phyloP scores from a whole-genome alignment of 1,284 basidiomycete genomes.

The Megacollybia platyphylla region DNA sequence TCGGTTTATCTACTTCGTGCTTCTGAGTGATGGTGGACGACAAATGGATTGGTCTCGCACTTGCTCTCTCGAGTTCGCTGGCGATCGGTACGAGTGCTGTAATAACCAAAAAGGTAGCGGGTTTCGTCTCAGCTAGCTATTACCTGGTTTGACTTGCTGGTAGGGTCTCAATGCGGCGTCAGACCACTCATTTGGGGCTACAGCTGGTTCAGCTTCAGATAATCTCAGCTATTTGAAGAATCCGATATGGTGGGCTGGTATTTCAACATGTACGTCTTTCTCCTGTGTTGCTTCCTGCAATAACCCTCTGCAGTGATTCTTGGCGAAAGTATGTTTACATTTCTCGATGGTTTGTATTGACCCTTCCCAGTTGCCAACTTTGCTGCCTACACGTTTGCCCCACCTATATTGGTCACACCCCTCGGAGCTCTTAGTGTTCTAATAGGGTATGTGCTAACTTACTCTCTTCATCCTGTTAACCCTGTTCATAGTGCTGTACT shows the following conservation, averaged over 20 bases:
- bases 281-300: conserved; percentile 7
- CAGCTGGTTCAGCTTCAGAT: conserved; percentile 57
- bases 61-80: conserved; percentile 76
- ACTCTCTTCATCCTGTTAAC: background rate
- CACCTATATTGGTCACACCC: conserved; percentile 94
- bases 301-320: conserved; percentile 53
- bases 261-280: conserved; percentile 73
- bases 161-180: conserved; percentile 75
- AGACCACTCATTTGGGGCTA: conserved; percentile 19
- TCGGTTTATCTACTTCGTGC: background rate
- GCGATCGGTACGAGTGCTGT: conserved; percentile 90
- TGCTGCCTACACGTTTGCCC: conserved; percentile 96
- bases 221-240: conserved; percentile 81
- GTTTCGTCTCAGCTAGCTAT: conserved; percentile 2
- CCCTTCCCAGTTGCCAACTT: conserved; percentile 84
- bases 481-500: conserved; percentile 64
- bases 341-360: background rate
- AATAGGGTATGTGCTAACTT: conserved; percentile 60
- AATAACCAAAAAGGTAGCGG: conserved; percentile 86
- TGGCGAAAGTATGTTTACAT: conserved; percentile 59
- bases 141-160: conserved; percentile 6
- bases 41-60: conserved; percentile 82
- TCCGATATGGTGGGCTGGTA: conserved; percentile 98
- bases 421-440: conserved; percentile 95
- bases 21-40: conserved; percentile 64